Percentiles rank a stretch among this genome's conserved stretches.
These are phyloP conservation scores for Paecilomyces niveus DNA, from an alignment of 2,329 filamentous ascomycete genomes.

Conservation along the genomic window DNA sequence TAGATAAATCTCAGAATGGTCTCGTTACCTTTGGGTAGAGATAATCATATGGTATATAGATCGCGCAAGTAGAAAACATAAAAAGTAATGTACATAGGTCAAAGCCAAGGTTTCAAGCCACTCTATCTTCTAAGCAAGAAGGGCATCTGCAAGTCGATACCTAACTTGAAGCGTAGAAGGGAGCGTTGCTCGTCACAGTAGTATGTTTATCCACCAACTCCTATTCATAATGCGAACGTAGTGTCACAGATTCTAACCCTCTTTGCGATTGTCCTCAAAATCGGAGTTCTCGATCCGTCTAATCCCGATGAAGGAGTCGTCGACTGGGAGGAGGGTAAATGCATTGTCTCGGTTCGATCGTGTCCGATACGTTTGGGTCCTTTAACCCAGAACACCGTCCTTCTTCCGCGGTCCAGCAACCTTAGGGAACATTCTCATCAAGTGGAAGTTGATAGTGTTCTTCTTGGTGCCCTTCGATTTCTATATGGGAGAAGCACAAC, in stretches of 20 bases:
- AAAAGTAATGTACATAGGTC: not conserved
- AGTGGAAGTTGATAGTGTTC: slow-evolving; percentile 86
- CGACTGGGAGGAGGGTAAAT: not conserved
- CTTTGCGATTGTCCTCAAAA: not conserved
- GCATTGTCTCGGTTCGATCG: not conserved
- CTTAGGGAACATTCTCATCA: slow-evolving; percentile 67
- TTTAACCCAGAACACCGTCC: slow-evolving; percentile 39
- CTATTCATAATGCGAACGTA: not conserved
- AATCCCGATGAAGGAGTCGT: not conserved
- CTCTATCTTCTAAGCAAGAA: not conserved
- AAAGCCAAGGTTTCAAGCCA: not conserved
- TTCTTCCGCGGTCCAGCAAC: slow-evolving; percentile 65
- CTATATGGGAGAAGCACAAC: slow-evolving; percentile 29
- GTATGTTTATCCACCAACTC: not conserved
- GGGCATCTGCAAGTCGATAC: not conserved
- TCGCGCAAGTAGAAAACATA: not conserved
- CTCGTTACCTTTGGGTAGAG: not conserved
- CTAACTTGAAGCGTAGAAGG: not conserved
- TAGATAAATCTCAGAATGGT: not conserved
- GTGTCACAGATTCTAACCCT: not conserved
- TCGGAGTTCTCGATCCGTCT: not conserved
- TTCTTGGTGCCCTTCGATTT: slow-evolving; percentile 53
- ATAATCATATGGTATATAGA: not conserved
- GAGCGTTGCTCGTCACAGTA: not conserved
- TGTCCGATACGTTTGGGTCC: not conserved